A percentile compares a stretch with the other conserved stretches of the same genome.
Conservation (phyloP, 441 rosid genomes). For the Erodium moschatum region DNA sequence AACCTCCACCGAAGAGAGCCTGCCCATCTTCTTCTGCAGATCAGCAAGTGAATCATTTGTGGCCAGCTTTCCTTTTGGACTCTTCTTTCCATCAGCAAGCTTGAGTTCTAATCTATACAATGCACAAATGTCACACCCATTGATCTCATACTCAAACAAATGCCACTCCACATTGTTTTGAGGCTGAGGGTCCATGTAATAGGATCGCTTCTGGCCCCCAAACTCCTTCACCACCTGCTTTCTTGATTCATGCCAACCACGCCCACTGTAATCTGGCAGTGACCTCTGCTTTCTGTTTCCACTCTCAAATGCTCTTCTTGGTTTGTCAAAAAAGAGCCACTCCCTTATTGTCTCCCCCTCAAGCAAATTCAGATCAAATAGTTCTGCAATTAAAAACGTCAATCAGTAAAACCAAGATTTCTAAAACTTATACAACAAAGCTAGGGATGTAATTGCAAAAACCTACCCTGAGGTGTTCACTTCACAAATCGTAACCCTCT, state of each 20-base stretch:
- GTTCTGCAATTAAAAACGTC: slow-evolving; percentile 29
- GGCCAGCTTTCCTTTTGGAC: slow-evolving; percentile 39
- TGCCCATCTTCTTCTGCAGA: slow-evolving; percentile 60
- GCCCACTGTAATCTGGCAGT: slow-evolving; percentile 52
- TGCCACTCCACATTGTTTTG: slow-evolving; percentile 51
- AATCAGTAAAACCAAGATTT: too few relatives aligned
- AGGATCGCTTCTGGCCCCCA: slow-evolving; percentile 56
- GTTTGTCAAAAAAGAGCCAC: slow-evolving; percentile 67
- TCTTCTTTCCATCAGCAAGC: slow-evolving; percentile 37
- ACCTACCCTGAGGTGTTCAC: too few relatives aligned
- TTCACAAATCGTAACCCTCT: too few relatives aligned
- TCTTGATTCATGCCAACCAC: slow-evolving; percentile 73
- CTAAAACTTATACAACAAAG: not conserved
- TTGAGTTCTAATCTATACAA: slow-evolving; percentile 52
- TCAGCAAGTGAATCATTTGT: slow-evolving; percentile 36
- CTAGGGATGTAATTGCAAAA: too few relatives aligned
- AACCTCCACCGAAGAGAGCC: slow-evolving; percentile 42
- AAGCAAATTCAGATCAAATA: slow-evolving; percentile 42
- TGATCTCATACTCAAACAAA: slow-evolving; percentile 45
- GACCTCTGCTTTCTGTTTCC: slow-evolving; percentile 70
- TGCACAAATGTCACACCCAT: slow-evolving; percentile 34
- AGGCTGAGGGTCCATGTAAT: slow-evolving; percentile 75
- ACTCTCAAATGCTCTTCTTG: slow-evolving; percentile 60
- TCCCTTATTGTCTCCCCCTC: slow-evolving; percentile 50
- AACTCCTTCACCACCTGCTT: slow-evolving; percentile 51